Percentiles rank a stretch among this genome's conserved stretches.
Evolutionary conservation across 2,329 filamentous ascomycete genomes (phyloP).

Genomic region (Paraconiothyrium sp.): DNA sequence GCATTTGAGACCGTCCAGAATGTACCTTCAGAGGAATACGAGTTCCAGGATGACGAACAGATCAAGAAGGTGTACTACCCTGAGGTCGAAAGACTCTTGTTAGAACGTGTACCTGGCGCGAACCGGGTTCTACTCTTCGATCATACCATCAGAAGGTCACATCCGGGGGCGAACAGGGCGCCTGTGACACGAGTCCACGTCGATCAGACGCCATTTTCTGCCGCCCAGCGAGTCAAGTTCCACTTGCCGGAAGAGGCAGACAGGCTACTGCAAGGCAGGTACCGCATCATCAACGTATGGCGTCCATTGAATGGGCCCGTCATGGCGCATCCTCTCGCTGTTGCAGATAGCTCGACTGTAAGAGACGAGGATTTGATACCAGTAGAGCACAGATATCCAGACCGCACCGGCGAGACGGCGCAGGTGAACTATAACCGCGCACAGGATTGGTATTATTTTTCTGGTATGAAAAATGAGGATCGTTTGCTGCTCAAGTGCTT

Average conservation of each 20-base stretch:
- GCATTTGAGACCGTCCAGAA: slow-evolving; percentile 75
- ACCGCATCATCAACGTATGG: slow-evolving; percentile 91
- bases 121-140: slow-evolving; percentile 80
- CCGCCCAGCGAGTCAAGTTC: slow-evolving; percentile 71
- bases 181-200: slow-evolving; percentile 82
- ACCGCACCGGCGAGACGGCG: slow-evolving; percentile 78
- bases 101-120: slow-evolving; percentile 72
- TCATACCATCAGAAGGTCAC: slow-evolving; percentile 81
- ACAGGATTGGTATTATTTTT: slow-evolving; percentile 83
- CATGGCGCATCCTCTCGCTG: slow-evolving; percentile 65
- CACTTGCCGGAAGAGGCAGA: slow-evolving; percentile 76
- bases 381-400: slow-evolving; percentile 77
- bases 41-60: slow-evolving; percentile 73
- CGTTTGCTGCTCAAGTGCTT: slow-evolving; percentile 81
- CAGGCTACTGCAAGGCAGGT: slow-evolving; percentile 71
- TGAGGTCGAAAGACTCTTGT: slow-evolving; percentile 77
- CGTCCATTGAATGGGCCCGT: slow-evolving; percentile 68
- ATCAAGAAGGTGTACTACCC: slow-evolving; percentile 83
- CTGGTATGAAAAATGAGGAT: slow-evolving; percentile 78
- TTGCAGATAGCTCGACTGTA: slow-evolving; percentile 65
- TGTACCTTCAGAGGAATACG: slow-evolving; percentile 64
- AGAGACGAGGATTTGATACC: slow-evolving; percentile 71
- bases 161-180: slow-evolving; percentile 66
- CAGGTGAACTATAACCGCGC: slow-evolving; percentile 68
- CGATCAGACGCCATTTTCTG: slow-evolving; percentile 78